A percentile compares a stretch with the other conserved stretches of the same genome.
These are phyloP conservation scores for Aureobasidium melanogenum DNA, from an alignment of 2,329 filamentous ascomycete genomes.

Conservation along the genomic window DNA sequence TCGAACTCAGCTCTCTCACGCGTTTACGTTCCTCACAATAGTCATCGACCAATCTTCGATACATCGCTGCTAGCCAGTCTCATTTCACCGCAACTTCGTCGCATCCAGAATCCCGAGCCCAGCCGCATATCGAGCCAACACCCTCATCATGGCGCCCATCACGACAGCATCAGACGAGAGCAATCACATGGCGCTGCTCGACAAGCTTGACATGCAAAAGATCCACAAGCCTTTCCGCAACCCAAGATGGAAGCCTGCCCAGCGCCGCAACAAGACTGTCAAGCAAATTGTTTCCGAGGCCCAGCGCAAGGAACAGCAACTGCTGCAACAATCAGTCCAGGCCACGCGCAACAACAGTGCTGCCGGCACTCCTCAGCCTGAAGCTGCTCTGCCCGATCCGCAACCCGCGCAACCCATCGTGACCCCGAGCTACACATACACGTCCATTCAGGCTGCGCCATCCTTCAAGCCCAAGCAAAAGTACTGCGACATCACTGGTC, in stretches of 20 bases:
- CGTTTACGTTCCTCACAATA: not conserved
- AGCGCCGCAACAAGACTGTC: conserved; percentile 97
- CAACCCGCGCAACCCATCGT: conserved; percentile 24
- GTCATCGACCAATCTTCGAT: not conserved
- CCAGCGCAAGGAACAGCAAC: conserved; percentile 79
- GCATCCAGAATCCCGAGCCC: not conserved
- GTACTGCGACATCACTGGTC: conserved; percentile 92
- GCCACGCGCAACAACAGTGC: conserved; percentile 72
- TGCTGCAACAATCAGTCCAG: conserved; percentile 53
- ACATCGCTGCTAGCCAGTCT: not conserved
- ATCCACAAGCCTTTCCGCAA: conserved; percentile 87
- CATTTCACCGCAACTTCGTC: not conserved
- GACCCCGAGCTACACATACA: conserved; percentile 71
- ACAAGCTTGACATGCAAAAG: conserved; percentile 82
- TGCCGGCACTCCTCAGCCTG: conserved; percentile 52
- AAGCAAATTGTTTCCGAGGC: conserved; percentile 92
- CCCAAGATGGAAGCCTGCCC: conserved; percentile 79
- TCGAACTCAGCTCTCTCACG: not conserved
- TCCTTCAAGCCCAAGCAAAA: conserved; percentile 70
- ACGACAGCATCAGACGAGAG: conserved; percentile 68
- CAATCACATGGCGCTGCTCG: conserved; percentile 72
- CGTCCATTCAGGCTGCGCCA: conserved; percentile 91
- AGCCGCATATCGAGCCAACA: not conserved
- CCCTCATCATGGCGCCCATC: conserved; percentile 44
- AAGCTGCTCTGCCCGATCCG: conserved; percentile 62